Conservation (phyloP, 2,329 filamentous ascomycete species). For the Diaporthe amygdali region DNA sequence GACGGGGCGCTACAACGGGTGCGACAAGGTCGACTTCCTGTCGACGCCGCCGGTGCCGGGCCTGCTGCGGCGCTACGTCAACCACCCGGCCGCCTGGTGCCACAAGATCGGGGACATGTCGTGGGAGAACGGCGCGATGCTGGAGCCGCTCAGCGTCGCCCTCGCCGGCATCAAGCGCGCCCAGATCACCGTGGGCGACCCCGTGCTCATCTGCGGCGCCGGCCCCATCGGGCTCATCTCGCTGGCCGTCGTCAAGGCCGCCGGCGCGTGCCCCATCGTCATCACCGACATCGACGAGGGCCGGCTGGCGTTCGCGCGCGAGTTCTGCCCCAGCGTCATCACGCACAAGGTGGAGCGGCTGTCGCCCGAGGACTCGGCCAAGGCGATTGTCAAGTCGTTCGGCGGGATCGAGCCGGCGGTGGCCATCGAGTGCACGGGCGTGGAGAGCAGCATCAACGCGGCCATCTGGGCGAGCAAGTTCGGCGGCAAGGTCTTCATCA, state of each 20-base stretch:
- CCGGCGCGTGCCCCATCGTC: conserved; percentile 87
- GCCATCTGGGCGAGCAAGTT: conserved; percentile 93
- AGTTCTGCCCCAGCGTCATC: conserved; percentile 77
- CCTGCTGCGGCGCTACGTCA: conserved; percentile 88
- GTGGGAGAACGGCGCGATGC: conserved; percentile 87
- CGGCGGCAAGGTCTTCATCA: conserved; percentile 95
- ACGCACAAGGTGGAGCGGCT: conserved; percentile 77
- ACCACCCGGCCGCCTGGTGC: conserved; percentile 93
- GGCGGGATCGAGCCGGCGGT: conserved; percentile 82
- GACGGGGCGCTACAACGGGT: conserved; percentile 94
- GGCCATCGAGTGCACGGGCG: conserved; percentile 91
- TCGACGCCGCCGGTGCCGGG: conserved; percentile 90
- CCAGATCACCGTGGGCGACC: conserved; percentile 80
- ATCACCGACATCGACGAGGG: conserved; percentile 95
- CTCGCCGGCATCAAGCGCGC: conserved; percentile 87
- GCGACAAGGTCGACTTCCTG: conserved; percentile 83
- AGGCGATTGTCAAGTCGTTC: conserved; percentile 70
- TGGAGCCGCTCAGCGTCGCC: conserved; percentile 90
- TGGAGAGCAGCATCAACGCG: conserved; percentile 84
- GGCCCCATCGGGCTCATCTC: conserved; percentile 94
- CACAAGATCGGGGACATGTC: conserved; percentile 94
- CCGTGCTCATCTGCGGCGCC: conserved; percentile 87
- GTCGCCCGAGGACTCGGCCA: conserved; percentile 73
- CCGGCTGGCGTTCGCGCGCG: conserved; percentile 82
- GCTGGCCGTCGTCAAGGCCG: conserved; percentile 81